These are phyloP conservation scores for Albugo laibachii DNA, from an alignment of 352 stramenopile genomes.

Conservation along the genomic window DNA sequence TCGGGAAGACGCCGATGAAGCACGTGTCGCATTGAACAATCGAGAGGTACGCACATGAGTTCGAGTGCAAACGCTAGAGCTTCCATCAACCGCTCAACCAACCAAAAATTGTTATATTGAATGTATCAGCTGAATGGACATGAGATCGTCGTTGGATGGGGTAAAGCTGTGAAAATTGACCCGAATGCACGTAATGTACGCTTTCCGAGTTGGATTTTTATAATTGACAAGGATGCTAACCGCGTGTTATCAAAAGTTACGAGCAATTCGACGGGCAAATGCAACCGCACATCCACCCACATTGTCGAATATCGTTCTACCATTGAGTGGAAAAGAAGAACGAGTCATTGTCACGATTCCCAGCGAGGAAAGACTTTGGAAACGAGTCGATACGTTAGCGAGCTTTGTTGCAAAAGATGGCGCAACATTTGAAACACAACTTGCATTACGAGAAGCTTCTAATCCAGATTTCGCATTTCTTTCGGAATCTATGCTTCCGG, in stretches of 20 bases:
- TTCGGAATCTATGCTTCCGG: not conserved
- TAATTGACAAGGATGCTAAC: too few species aligned
- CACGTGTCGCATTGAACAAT: constrained; percentile 38
- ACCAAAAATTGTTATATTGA: not conserved
- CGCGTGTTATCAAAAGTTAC: too few species aligned
- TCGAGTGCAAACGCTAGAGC: too few species aligned
- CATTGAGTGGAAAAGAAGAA: too few species aligned
- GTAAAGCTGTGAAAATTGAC: constrained; percentile 65
- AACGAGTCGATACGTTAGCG: constrained; percentile 29
- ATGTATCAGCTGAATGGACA: constrained; percentile 34
- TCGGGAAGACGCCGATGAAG: constrained; percentile 64
- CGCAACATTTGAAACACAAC: constrained; percentile 37
- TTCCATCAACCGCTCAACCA: not conserved
- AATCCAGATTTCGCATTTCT: constrained; percentile 11
- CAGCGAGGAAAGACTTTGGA: constrained; percentile 9
- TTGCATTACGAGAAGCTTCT: constrained; percentile 22
- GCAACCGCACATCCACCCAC: too few species aligned
- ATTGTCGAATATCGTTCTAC: too few species aligned
- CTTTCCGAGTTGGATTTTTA: too few species aligned
- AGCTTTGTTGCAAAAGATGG: constrained; percentile 39
- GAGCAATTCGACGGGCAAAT: too few species aligned
- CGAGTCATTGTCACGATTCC: constrained; percentile 5
- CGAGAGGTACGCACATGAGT: constrained; percentile 27
- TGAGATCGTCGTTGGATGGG: constrained; percentile 58
- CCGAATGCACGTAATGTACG: constrained; percentile 4